Evolutionary conservation across 768 basidiomycete species (phyloP).

Genomic region (Grammothele lineata): DNA sequence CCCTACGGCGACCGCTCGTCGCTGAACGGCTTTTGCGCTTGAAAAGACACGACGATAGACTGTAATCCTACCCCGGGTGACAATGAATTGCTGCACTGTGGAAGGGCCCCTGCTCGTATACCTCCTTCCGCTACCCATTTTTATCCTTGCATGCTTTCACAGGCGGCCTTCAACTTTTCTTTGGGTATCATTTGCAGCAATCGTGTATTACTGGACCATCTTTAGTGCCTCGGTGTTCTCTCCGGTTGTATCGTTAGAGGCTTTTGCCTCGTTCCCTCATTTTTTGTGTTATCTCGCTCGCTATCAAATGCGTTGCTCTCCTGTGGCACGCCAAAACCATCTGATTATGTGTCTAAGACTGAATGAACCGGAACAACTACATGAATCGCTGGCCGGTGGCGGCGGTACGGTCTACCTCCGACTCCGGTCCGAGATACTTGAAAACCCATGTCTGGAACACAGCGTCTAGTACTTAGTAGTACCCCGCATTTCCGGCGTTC

Average conservation of each 20-base stretch:
- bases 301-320: not conserved
- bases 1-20: constrained; percentile 5
- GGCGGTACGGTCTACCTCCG: too few relatives aligned
- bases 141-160: not conserved
- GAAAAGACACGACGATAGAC: too few relatives aligned
- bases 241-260: constrained; percentile 9
- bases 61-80: too few relatives aligned
- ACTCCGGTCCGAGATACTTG: too few relatives aligned
- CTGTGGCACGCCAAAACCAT: too few relatives aligned
- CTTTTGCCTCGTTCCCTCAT: not conserved
- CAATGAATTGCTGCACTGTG: constrained; percentile 4
- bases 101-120: constrained; percentile 5
- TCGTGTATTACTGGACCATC: constrained; percentile 1
- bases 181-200: constrained; percentile 6
- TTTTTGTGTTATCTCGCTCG: not conserved
- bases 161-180: not conserved
- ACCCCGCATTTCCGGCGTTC: too few relatives aligned
- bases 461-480: too few relatives aligned
- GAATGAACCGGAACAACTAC: too few relatives aligned
- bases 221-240: constrained; percentile 1
- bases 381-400: too few relatives aligned
- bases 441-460: too few relatives aligned
- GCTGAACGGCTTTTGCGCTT: not conserved
- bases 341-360: too few relatives aligned
- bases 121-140: constrained; percentile 8